Conservation (phyloP, 2,329 filamentous ascomycete genomes). For the Hypoxylon rubiginosum region DNA sequence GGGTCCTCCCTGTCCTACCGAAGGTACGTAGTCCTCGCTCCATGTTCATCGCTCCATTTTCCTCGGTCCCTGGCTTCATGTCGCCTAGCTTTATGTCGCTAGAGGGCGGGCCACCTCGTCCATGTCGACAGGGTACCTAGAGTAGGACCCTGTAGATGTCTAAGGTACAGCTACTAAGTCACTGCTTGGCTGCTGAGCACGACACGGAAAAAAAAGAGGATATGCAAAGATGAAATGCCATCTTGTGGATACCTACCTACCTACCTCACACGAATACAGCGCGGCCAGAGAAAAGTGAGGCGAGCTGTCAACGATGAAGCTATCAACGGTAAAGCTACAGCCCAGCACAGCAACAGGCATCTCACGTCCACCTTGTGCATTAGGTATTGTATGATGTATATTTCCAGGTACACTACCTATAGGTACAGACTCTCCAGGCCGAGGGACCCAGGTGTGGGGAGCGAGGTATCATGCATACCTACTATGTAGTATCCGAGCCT, state of each 20-base stretch:
- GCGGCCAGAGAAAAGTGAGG: constrained; percentile 33
- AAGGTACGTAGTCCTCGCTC: not conserved
- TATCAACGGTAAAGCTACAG: too few relatives aligned
- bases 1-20: not conserved
- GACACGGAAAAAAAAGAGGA: not conserved
- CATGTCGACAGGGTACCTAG: not conserved
- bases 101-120: not conserved
- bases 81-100: too few relatives aligned
- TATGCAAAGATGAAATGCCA: constrained; percentile 13
- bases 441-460: not conserved
- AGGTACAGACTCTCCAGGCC: too few relatives aligned
- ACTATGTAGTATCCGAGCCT: not conserved
- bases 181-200: not conserved
- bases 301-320: constrained; percentile 1
- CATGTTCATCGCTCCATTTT: not conserved
- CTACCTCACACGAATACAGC: constrained; percentile 6
- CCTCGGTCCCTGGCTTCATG: too few relatives aligned
- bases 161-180: not conserved
- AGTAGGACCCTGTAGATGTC: not conserved
- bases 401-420: not conserved
- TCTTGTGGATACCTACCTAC: constrained; percentile 11
- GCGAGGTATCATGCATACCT: not conserved
- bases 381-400: not conserved
- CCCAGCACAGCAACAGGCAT: too few relatives aligned
- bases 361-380: not conserved